Conservation (phyloP, 1,284 basidiomycete genomes). For the Ceratobasidium sp. region DNA sequence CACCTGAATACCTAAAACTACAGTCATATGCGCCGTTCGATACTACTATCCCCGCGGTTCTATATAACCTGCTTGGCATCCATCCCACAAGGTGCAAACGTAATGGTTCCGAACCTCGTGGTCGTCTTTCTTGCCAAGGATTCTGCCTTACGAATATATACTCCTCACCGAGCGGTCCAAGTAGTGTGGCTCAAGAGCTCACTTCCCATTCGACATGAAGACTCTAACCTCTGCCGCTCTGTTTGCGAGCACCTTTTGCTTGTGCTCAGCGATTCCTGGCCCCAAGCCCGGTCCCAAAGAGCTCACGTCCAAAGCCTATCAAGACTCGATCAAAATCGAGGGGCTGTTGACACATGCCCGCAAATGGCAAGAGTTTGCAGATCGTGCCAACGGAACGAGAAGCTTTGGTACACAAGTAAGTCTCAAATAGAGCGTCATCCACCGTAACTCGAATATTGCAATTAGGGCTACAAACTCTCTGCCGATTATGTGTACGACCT, state of each 20-base stretch:
- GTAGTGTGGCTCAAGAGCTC: neutral
- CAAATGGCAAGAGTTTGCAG: conserved; percentile 29
- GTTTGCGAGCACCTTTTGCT: neutral
- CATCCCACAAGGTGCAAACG: neutral
- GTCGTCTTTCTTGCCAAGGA: neutral
- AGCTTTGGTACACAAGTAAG: conserved; percentile 16
- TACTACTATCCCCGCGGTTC: too few relatives aligned
- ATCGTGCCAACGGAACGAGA: conserved; percentile 32
- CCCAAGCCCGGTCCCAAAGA: neutral
- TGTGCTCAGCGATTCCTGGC: neutral
- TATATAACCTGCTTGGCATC: neutral
- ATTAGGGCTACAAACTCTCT: conserved; percentile 19
- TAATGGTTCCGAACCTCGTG: conserved; percentile 7
- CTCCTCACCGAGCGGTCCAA: neutral
- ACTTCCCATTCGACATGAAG: neutral
- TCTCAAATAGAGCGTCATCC: neutral
- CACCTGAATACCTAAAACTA: too few relatives aligned
- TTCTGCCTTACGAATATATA: neutral
- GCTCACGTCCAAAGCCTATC: conserved; percentile 27
- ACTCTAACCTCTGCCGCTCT: neutral
- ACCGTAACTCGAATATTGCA: neutral
- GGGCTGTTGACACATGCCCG: conserved; percentile 19
- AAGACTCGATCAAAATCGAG: conserved; percentile 12
- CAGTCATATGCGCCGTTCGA: too few relatives aligned
- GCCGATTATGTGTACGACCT: conserved; percentile 30